A percentile compares a stretch with the other conserved stretches of the same genome.
phyloP scores from a whole-genome alignment of 2,329 filamentous ascomycete genomes.

The Mollisiaceae sp. region DNA sequence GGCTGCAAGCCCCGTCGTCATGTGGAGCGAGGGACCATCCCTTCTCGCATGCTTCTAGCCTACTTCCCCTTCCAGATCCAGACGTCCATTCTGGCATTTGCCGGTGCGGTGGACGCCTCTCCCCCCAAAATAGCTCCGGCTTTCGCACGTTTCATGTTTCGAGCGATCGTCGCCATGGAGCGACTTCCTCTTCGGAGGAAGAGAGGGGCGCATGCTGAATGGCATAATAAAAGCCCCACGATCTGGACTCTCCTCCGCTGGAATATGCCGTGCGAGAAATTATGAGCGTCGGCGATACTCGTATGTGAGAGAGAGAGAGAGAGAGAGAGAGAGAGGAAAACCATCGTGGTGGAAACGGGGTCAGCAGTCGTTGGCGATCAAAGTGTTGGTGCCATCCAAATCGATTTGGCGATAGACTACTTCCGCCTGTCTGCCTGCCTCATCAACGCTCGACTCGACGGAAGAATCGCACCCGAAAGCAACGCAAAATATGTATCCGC shows the following conservation, averaged over 20 bases:
- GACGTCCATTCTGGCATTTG: not conserved
- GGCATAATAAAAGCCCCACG: constrained; percentile 3
- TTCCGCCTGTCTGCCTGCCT: too few relatives aligned
- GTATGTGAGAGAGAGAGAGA: too few relatives aligned
- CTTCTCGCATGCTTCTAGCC: constrained; percentile 12
- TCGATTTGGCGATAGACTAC: constrained; percentile 3
- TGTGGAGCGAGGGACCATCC: not conserved
- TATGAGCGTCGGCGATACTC: too few relatives aligned
- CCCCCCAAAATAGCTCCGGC: not conserved
- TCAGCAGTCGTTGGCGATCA: too few relatives aligned
- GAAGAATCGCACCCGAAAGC: too few relatives aligned
- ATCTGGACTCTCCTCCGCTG: constrained; percentile 6
- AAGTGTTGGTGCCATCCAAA: not conserved
- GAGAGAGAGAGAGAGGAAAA: too few relatives aligned
- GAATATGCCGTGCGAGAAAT: not conserved
- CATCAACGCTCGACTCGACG: too few relatives aligned
- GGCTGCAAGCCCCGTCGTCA: constrained; percentile 7
- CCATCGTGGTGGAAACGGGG: too few relatives aligned
- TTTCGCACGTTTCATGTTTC: not conserved
- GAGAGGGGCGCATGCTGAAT: not conserved
- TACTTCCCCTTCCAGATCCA: constrained; percentile 1
- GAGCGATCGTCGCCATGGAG: not conserved
- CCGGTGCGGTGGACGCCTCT: not conserved
- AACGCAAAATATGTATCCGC: too few relatives aligned
- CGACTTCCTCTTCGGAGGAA: not conserved